Evolutionary conservation across 768 basidiomycete species (phyloP), one percentile per base, ranked within the genome.

Genomic region (Phaeotremella fagi): DNA sequence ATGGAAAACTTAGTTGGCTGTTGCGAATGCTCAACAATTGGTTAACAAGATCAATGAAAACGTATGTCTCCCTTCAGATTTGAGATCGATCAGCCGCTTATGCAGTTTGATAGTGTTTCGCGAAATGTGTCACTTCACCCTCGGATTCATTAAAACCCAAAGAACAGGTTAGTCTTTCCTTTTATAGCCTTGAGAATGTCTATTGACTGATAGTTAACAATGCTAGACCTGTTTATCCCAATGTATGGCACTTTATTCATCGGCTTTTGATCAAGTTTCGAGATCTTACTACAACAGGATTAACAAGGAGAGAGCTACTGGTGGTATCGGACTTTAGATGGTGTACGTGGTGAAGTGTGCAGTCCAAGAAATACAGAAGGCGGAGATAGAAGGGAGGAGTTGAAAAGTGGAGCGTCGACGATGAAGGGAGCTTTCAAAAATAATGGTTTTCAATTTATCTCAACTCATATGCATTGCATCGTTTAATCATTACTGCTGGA

Each of bases 1-100:
- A 36, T 28, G 18, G 4, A 22, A 14, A 11, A 7, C 35, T 7
- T 38, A 68, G 64, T 57, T 73, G 38, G 70, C 73, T 15, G 54
- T 72, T 12, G 73, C 73, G 28, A 74, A 74, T 47, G 73, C 73
- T 35, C 71, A 74, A 54, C 65, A 67, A 38, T 56, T 74, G 44
- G 69, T 74, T 48, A 72, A 69, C 58, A 74, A 74, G 66, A 72
- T 74, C 52, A 74, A 74, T 56, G 71, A 74, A 47, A 72, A 74
- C 57, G 73, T 74, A 45, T 47, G 69, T 54, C 23, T 9, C 5
- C 4, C 26, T 22, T 33, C 36, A 52, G 22, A 42, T 37, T 23
- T 52, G 26, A 23, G 7, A 23, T 27, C 15, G 25, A 28, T 24
- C 20, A 5, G 3, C 24, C 24, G 9, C 11, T 18, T 18, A 41